phyloP scores from a whole-genome alignment of 2,329 filamentous ascomycete genomes.

The Fusarium odoratissimum region DNA sequence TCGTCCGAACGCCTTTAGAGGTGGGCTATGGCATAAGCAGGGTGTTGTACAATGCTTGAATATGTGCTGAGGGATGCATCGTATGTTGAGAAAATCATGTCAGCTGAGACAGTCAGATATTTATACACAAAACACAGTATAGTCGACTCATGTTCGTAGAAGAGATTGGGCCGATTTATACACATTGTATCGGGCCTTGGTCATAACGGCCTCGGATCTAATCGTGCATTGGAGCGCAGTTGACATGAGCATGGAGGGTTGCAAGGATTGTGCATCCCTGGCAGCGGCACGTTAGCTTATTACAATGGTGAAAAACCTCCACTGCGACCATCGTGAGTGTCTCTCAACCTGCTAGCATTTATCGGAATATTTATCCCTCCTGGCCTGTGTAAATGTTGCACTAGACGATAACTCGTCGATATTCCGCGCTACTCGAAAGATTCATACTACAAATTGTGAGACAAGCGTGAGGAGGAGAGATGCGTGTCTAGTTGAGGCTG shows the following conservation, averaged over 20 bases:
- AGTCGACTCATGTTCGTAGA: background rate
- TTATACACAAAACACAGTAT: background rate
- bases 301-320: conserved; percentile 8
- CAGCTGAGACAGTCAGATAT: background rate
- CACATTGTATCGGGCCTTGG: background rate
- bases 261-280: conserved; percentile 39
- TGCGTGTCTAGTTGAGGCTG: background rate
- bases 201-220: conserved; percentile 25
- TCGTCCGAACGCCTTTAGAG: conserved; percentile 8
- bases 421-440: background rate
- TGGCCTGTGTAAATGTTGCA: conserved; percentile 8
- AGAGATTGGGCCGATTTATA: background rate
- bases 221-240: conserved; percentile 32
- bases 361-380: conserved; percentile 26
- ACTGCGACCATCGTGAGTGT: background rate
- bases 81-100: conserved; percentile 11
- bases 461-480: conserved; percentile 13
- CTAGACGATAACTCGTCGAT: conserved; percentile 3
- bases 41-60: conserved; percentile 21
- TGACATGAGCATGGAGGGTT: conserved; percentile 29
- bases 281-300: conserved; percentile 34
- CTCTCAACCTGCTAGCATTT: conserved; percentile 1
- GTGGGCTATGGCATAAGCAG: conserved; percentile 15
- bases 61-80: conserved; percentile 10
- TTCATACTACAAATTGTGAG: conserved; percentile 9